Base-by-base conservation (phyloP, 495 filamentous ascomycete genomes). In the Daldinia concentrica region DNA sequence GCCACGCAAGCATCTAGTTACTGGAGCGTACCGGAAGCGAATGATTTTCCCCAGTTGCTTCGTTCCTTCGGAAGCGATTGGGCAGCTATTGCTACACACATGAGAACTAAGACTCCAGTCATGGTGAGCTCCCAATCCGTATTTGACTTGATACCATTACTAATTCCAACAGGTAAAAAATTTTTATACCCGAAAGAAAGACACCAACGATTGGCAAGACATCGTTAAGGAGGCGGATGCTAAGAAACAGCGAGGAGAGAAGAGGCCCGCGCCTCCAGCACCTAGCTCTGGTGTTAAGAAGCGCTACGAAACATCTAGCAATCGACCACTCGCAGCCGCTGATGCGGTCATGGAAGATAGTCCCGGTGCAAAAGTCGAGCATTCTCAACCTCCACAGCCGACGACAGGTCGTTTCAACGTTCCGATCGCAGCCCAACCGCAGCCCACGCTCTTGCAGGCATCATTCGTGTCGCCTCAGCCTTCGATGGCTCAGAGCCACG, bases 21-120 rank as follows among this genome's bases (percentile, higher is more conserved):
- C 79, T 99, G 95, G 95, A 98, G 95, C 69, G 95, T 98, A 27
- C 90, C 92, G 2, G 95, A 99, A 78, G 87, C 91, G 32, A 89
- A 83, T 24, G 93, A 98, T 76, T 98, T 99, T 75, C 89, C 89
- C 0, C 85, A 84, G 27, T 80, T 94, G 58, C 82, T 98, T 48
- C 87, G 83, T 52, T 88, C 95, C 62, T 98, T 92, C 83, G 95
- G 95, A 56, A 93, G 92, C 4, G 92, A 98, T 79, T 99, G 93
- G 85, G 83, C 84, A 61, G 86, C 87, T 6, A 97, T 99, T 77
- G 93, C 95, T 14, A 83, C 85, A 41, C 88, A 91, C 48, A 95
- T 98, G 92, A 91, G 90, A 66, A 91, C 94, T 0, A 98, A 98
- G 80, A 97, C 95, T 6, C 89, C 90, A 9, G 91, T 93, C 14